These are phyloP conservation scores for Ophiostoma tasmaniense DNA, from an alignment of 2,329 filamentous ascomycete species.

Conservation along the genomic window DNA sequence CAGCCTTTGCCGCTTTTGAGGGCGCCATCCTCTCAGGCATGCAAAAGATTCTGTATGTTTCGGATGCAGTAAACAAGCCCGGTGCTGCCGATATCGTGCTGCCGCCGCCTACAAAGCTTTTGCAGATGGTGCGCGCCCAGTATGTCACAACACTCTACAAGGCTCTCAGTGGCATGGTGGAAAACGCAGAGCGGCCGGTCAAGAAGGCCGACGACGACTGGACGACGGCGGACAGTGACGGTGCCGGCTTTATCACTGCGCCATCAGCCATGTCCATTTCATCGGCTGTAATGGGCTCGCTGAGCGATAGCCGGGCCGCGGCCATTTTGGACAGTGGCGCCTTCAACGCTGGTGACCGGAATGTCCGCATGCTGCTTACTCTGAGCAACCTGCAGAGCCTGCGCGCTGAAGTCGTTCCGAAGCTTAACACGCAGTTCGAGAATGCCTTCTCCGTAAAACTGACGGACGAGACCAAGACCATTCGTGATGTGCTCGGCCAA, in stretches of 20 bases:
- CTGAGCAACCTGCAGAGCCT: conserved; percentile 85
- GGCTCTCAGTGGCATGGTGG: conserved; percentile 88
- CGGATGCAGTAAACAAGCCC: conserved; percentile 70
- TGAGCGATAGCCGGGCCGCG: conserved; percentile 24
- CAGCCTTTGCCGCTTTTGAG: conserved; percentile 78
- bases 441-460: conserved; percentile 89
- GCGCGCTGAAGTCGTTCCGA: conserved; percentile 71
- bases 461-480: conserved; percentile 85
- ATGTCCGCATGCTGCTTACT: conserved; percentile 86
- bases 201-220: conserved; percentile 57
- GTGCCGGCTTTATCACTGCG: conserved; percentile 30
- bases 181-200: conserved; percentile 76
- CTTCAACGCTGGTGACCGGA: conserved; percentile 54
- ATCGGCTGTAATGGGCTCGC: conserved; percentile 13
- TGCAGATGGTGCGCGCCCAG: conserved; percentile 83
- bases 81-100: conserved; percentile 69
- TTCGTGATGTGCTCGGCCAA: conserved; percentile 80
- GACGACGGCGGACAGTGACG: conserved; percentile 35
- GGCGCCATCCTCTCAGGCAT: conserved; percentile 72
- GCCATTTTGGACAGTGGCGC: conserved; percentile 36
- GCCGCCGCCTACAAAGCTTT: conserved; percentile 74
- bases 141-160: conserved; percentile 94
- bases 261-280: conserved; percentile 11
- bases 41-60: conserved; percentile 92
- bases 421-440: conserved; percentile 87